Base-by-base conservation (phyloP, 768 basidiomycete species). In the Bullera alba region DNA sequence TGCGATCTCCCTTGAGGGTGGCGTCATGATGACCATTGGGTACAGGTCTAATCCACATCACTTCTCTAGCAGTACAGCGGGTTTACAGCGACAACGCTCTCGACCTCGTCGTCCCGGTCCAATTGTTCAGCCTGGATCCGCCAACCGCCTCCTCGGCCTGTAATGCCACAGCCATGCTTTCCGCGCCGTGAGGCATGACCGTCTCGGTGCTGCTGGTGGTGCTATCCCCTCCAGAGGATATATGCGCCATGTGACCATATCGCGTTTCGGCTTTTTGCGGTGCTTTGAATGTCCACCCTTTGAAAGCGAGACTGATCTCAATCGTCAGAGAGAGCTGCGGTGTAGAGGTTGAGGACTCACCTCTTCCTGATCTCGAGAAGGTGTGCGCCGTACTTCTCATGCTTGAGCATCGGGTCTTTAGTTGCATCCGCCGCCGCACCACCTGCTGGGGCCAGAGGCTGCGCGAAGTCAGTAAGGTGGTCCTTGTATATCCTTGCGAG, bases 281-380 rank as follows among this genome's bases (percentile, higher is more conserved):
- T 5, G 68, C 57, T 42, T 69, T 72, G 58, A 69, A 72, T 0
- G 71, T 72, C 71, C 71, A 72, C 7, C 71, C 71, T 32, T 65
- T 65, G 60, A 72, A 72, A 1, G 71, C 71, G 48, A 72, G 63
- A 2, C 67, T n/a, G n/a, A n/a, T n/a, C n/a, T n/a, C n/a, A n/a
- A n/a, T n/a, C n/a, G n/a, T n/a, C n/a, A n/a, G n/a, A n/a, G n/a
- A n/a, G n/a, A n/a, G n/a, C n/a, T n/a, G n/a, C n/a, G n/a, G n/a
- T n/a, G n/a, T n/a, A n/a, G n/a, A n/a, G n/a, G n/a, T n/a, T n/a
- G n/a, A n/a, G n/a, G n/a, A n/a, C n/a, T n/a, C n/a, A n/a, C n/a
- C n/a, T 83, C 75, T 97, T 96, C 62, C 92, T 83, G 56, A 92
- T 83, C 63, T 87, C 82, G 69, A 97, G 78, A 56, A 95, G 84